Evolutionary conservation across 176 grass and related monocot genomes (phyloP).

Genomic region (Eragrostis curvula): DNA sequence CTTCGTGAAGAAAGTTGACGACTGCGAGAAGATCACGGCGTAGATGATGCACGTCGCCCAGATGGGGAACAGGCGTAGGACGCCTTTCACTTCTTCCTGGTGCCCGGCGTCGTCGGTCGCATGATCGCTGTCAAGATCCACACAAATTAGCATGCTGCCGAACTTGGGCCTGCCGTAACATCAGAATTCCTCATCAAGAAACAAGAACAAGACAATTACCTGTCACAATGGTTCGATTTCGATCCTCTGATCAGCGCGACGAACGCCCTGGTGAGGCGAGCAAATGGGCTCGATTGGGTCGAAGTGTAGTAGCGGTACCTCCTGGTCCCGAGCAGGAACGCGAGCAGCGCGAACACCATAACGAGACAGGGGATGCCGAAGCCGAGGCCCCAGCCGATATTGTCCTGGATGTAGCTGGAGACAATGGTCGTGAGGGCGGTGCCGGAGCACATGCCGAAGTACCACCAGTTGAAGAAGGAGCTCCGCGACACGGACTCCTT

Average conservation of each 20-base stretch:
- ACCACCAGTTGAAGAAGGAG: slow-evolving; percentile 92
- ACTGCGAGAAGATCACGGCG: slow-evolving; percentile 4
- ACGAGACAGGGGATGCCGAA: slow-evolving; percentile 69
- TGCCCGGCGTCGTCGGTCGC: slow-evolving; percentile 21
- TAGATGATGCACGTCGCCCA: slow-evolving; percentile 59
- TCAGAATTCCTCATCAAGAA: neutral
- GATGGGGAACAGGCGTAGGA: slow-evolving; percentile 59
- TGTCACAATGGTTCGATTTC: slow-evolving; percentile 28
- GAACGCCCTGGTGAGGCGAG: slow-evolving; percentile 60
- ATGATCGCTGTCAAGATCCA: neutral
- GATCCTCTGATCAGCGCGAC: slow-evolving; percentile 35
- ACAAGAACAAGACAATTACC: slow-evolving; percentile 17
- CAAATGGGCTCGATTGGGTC: slow-evolving; percentile 63
- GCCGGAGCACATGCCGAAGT: slow-evolving; percentile 66
- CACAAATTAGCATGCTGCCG: too few species aligned
- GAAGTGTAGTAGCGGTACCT: slow-evolving; percentile 65
- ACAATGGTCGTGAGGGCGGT: slow-evolving; percentile 43
- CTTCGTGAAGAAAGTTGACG: slow-evolving; percentile 57
- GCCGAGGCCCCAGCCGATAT: slow-evolving; percentile 67
- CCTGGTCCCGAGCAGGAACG: slow-evolving; percentile 51
- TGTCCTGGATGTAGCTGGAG: slow-evolving; percentile 74
- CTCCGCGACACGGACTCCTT: slow-evolving; percentile 50
- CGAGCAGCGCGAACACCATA: slow-evolving; percentile 45
- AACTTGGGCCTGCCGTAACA: too few species aligned
- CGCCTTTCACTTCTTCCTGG: slow-evolving; percentile 47